These are phyloP conservation scores for Gyrodon lividus DNA, from an alignment of 768 basidiomycete species.

Conservation along the genomic window DNA sequence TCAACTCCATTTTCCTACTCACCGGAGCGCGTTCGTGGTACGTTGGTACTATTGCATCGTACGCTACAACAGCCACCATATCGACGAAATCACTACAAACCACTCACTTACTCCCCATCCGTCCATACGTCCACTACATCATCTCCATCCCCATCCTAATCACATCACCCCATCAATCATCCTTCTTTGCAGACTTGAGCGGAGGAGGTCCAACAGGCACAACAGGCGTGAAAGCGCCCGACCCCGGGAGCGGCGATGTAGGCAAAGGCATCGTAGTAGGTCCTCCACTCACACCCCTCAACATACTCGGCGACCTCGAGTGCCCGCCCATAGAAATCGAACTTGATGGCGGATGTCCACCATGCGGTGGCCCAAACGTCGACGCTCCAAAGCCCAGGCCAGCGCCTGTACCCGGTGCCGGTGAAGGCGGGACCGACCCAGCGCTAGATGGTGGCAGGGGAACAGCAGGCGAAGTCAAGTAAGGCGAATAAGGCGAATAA, in stretches of 20 bases:
- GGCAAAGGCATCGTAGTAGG: constrained; percentile 17
- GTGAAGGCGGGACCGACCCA: constrained; percentile 26
- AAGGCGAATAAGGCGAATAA: constrained; percentile 35
- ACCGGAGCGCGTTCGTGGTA: no score
- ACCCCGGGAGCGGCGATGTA: constrained; percentile 20
- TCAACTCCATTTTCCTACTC: no score
- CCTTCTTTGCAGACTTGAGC: constrained; percentile 22
- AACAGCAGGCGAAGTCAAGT: constrained; percentile 17
- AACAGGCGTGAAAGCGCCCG: constrained; percentile 17
- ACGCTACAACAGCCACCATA: no score
- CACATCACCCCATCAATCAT: constrained; percentile 17
- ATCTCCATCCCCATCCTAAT: no score
- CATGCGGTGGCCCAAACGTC: constrained; percentile 10
- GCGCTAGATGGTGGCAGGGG: constrained; percentile 20
- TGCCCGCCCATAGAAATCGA: constrained; percentile 1
- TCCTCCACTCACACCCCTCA: constrained; percentile 15
- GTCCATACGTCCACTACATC: no score
- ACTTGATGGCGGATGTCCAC: constrained; percentile 8
- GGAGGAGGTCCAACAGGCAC: constrained; percentile 17
- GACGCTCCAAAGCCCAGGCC: constrained; percentile 31
- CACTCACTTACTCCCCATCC: no score
- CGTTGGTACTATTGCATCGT: no score
- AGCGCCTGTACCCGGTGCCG: constrained; percentile 15
- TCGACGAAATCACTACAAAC: no score
- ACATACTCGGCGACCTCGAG: constrained; percentile 13